Evolutionary conservation across 2,329 filamentous ascomycete species (phyloP).

Genomic region (Sporothrix pseudoabietina): DNA sequence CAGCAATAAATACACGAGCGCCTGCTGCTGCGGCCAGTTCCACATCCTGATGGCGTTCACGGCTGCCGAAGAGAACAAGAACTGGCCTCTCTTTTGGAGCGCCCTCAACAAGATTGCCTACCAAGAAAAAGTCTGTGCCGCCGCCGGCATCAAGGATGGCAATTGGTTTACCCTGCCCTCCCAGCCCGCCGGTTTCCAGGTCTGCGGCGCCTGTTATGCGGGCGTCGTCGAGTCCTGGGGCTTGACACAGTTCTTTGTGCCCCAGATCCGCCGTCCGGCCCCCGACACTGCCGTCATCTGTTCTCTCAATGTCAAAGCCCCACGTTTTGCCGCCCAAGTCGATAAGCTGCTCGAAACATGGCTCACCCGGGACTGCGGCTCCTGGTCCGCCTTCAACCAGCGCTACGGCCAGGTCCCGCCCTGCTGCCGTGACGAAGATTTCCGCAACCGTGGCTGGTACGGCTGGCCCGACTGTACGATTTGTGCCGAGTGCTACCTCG

Average conservation of each 20-base stretch:
- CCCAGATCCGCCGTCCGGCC: slow-evolving; percentile 33
- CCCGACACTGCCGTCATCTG: slow-evolving; percentile 38
- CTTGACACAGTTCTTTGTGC: slow-evolving; percentile 40
- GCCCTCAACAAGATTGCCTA: slow-evolving; percentile 38
- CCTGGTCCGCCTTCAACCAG: neutral
- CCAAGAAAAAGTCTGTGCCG: slow-evolving; percentile 40
- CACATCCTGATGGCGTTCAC: slow-evolving; percentile 41
- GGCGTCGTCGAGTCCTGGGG: slow-evolving; percentile 41
- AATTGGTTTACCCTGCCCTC: slow-evolving; percentile 44
- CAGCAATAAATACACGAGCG: slow-evolving; percentile 36
- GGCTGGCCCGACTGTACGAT: slow-evolving; percentile 42
- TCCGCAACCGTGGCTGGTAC: slow-evolving; percentile 41
- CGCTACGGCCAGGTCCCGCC: slow-evolving; percentile 31
- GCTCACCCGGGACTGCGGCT: slow-evolving; percentile 16
- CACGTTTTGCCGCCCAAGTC: slow-evolving; percentile 35
- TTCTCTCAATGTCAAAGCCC: slow-evolving; percentile 42
- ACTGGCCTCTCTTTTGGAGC: slow-evolving; percentile 43
- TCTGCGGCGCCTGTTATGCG: slow-evolving; percentile 45
- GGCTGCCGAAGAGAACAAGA: slow-evolving; percentile 39
- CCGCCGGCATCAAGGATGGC: slow-evolving; percentile 39
- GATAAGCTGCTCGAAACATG: slow-evolving; percentile 17
- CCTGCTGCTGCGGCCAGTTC: slow-evolving; percentile 38
- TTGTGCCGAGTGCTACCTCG: slow-evolving; percentile 43
- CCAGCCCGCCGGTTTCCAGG: slow-evolving; percentile 41
- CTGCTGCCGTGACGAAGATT: slow-evolving; percentile 40